These are phyloP conservation scores for Xylariaceae sp. DNA, from an alignment of 2,329 filamentous ascomycete species.

Conservation along the genomic window DNA sequence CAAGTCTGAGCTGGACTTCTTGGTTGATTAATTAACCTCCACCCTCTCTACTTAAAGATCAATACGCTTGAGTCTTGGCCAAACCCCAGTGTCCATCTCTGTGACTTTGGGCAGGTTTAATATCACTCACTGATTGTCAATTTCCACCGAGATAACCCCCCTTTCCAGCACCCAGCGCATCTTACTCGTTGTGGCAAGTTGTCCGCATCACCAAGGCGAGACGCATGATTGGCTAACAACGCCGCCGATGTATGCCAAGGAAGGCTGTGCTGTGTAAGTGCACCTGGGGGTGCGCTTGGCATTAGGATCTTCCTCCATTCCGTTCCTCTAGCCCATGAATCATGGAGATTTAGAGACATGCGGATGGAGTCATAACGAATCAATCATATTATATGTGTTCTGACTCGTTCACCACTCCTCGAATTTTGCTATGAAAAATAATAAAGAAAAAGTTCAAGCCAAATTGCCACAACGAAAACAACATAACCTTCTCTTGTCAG, in stretches of 20 bases:
- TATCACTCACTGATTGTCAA: slow-evolving; percentile 7
- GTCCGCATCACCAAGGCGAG: not conserved
- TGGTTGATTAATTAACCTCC: too few relatives aligned
- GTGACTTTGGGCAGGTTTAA: not conserved
- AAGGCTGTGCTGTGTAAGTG: slow-evolving; percentile 34
- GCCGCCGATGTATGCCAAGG: slow-evolving; percentile 30
- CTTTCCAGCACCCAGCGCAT: slow-evolving; percentile 22
- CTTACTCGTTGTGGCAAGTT: slow-evolving; percentile 27
- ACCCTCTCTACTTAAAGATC: not conserved
- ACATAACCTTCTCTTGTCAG: too few relatives aligned
- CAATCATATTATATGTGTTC: too few relatives aligned
- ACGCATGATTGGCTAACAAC: slow-evolving; percentile 21
- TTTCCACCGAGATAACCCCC: slow-evolving; percentile 10
- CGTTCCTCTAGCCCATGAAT: too few relatives aligned
- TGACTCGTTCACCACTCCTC: too few relatives aligned
- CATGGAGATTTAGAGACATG: too few relatives aligned
- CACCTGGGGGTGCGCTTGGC: slow-evolving; percentile 9
- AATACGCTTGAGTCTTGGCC: not conserved
- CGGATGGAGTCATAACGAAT: too few relatives aligned
- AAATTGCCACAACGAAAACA: too few relatives aligned
- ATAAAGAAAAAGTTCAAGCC: too few relatives aligned
- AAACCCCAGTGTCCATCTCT: not conserved
- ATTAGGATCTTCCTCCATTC: slow-evolving; percentile 11
- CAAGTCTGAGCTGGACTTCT: too few relatives aligned
- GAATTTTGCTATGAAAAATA: too few relatives aligned